These are phyloP conservation scores for Saccharum spontaneum DNA, from an alignment of 176 grass and related monocot genomes.

Conservation along the genomic window DNA sequence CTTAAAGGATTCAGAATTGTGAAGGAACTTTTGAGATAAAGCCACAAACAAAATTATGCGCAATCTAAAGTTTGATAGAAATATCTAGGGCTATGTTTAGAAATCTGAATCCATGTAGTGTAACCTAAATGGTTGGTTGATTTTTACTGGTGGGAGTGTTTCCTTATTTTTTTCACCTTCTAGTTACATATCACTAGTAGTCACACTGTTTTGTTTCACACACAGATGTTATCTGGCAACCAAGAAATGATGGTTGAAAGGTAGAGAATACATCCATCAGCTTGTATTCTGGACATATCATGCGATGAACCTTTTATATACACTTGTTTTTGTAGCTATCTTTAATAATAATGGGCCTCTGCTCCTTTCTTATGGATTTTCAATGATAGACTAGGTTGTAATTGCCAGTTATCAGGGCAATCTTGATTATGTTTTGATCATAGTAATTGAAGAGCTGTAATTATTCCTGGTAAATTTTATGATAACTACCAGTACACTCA, in stretches of 20 bases:
- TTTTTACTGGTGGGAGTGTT: background rate
- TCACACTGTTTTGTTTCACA: constrained; percentile 39
- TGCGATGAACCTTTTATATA: background rate
- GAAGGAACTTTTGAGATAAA: constrained; percentile 1
- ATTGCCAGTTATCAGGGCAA: background rate
- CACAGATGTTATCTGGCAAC: constrained; percentile 53
- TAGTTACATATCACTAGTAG: constrained; percentile 6
- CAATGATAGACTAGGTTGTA: background rate
- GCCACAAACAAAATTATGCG: background rate
- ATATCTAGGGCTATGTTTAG: background rate
- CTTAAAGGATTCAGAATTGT: background rate
- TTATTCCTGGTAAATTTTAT: background rate
- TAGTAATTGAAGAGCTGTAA: background rate
- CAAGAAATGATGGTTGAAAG: constrained; percentile 50
- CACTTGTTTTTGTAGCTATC: background rate
- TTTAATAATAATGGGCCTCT: background rate
- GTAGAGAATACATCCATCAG: constrained; percentile 32
- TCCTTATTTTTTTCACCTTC: background rate
- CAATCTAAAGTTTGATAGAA: background rate
- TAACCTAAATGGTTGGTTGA: background rate
- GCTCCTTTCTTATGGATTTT: constrained; percentile 3
- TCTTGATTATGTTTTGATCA: constrained; percentile 9
- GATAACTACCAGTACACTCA: background rate
- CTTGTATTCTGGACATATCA: constrained; percentile 16
- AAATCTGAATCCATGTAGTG: background rate